phyloP scores from a whole-genome alignment of 768 basidiomycete genomes.

The Austroboletus festivus region DNA sequence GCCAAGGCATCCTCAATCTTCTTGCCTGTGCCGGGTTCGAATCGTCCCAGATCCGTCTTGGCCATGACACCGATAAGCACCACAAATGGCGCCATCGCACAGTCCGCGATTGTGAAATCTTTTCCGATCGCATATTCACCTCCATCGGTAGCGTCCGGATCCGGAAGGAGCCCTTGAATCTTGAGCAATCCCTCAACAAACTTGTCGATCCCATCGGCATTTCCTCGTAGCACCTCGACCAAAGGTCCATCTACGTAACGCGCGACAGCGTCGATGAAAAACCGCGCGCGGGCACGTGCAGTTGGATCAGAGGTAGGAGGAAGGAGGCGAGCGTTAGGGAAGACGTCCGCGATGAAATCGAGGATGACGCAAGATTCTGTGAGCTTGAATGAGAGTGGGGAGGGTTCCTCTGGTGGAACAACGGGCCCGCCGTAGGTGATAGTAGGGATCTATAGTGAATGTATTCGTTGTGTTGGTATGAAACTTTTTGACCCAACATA shows the following conservation, averaged over 20 bases:
- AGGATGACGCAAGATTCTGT: constrained; percentile 63
- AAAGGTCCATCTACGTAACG: constrained; percentile 40
- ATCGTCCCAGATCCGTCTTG: constrained; percentile 50
- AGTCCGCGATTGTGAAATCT: constrained; percentile 59
- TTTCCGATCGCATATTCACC: constrained; percentile 37
- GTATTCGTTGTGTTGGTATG: neutral
- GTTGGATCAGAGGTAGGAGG: constrained; percentile 47
- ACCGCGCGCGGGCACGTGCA: constrained; percentile 52
- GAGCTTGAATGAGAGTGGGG: constrained; percentile 55
- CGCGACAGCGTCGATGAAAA: constrained; percentile 55
- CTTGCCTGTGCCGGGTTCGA: constrained; percentile 43
- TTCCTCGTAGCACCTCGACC: constrained; percentile 30
- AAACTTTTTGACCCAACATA: constrained; percentile 19
- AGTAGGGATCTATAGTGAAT: constrained; percentile 46
- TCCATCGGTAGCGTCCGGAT: constrained; percentile 41
- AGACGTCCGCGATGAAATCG: constrained; percentile 64
- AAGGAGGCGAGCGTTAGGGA: constrained; percentile 43
- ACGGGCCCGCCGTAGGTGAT: constrained; percentile 59
- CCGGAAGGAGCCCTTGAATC: constrained; percentile 6
- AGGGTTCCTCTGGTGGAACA: constrained; percentile 51
- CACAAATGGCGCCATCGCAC: constrained; percentile 54
- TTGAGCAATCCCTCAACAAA: constrained; percentile 2
- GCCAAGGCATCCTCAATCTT: constrained; percentile 41
- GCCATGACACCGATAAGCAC: constrained; percentile 40
- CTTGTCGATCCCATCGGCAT: neutral